phyloP scores from a whole-genome alignment of 1,139 yeast species.

The Candida dubliniensis region DNA sequence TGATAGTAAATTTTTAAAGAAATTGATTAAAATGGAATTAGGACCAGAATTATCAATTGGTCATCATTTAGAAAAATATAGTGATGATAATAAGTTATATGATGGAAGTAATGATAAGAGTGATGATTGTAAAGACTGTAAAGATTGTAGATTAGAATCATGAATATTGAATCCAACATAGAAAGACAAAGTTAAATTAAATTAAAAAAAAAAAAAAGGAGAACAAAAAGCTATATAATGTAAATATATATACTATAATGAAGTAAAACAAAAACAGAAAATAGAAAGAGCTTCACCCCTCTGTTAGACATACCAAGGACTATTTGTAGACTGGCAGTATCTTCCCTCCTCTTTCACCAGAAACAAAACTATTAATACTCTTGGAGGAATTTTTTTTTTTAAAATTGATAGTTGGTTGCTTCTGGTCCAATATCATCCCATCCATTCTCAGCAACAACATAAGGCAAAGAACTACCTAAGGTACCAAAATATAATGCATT shows the following conservation, averaged over 20 bases:
- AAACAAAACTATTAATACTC: too few relatives aligned
- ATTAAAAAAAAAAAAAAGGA: neutral
- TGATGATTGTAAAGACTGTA: conserved; percentile 9
- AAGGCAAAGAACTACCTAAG: conserved; percentile 43
- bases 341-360: too few relatives aligned
- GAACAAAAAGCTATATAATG: neutral
- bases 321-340: too few relatives aligned
- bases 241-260: too few relatives aligned
- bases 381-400: conserved; percentile 1
- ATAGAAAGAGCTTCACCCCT: too few relatives aligned
- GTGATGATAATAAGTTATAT: conserved; percentile 8
- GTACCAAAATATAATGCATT: conserved; percentile 40
- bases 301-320: too few relatives aligned
- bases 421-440: conserved; percentile 38
- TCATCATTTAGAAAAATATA: conserved; percentile 29
- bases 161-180: too few relatives aligned
- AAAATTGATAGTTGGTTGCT: conserved; percentile 15
- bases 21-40: conserved; percentile 33
- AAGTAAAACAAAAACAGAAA: too few relatives aligned
- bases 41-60: conserved; percentile 21
- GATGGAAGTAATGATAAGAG: conserved; percentile 6
- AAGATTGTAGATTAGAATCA: conserved; percentile 11
- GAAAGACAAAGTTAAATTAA: neutral
- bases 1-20: conserved; percentile 43
- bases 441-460: conserved; percentile 38